Conservation (phyloP, 2,329 filamentous ascomycete species). For the Trichoderma sp. region DNA sequence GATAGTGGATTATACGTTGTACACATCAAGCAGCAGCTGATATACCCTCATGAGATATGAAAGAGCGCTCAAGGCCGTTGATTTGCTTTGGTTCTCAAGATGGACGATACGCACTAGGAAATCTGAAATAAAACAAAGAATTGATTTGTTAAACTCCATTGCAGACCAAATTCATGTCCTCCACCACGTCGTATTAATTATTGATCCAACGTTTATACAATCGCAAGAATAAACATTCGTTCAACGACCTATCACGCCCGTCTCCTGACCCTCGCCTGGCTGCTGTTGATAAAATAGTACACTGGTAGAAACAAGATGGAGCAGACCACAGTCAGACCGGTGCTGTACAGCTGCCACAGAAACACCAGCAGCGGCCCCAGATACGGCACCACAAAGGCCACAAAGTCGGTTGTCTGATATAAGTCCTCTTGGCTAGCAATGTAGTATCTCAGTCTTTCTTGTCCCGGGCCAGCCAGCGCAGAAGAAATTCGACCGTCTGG, state of each 20-base stretch:
- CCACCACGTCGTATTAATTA: background rate
- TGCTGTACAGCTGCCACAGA: conserved; percentile 61
- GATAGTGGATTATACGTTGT: background rate
- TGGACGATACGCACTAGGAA: background rate
- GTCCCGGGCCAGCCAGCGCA: conserved; percentile 21
- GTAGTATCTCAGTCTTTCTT: conserved; percentile 52
- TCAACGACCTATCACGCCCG: background rate
- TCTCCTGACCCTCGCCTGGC: conserved; percentile 17
- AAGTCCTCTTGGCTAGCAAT: conserved; percentile 76
- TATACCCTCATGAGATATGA: background rate
- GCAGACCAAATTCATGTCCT: background rate
- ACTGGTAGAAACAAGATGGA: conserved; percentile 41
- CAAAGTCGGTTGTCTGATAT: conserved; percentile 72
- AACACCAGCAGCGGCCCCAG: conserved; percentile 54
- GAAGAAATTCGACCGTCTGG: conserved; percentile 20
- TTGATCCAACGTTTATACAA: background rate
- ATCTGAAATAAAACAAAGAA: background rate
- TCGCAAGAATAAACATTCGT: background rate
- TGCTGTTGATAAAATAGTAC: conserved; percentile 33
- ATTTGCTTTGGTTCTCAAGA: background rate
- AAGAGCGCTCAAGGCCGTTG: background rate
- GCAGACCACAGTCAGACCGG: conserved; percentile 61
- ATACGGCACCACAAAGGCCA: conserved; percentile 67
- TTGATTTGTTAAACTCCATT: background rate
- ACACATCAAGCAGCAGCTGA: background rate